A percentile compares a stretch with the other conserved stretches of the same genome.
These are phyloP conservation scores for Nakazawaea holstii DNA, from an alignment of 805 yeast genomes.

Conservation along the genomic window DNA sequence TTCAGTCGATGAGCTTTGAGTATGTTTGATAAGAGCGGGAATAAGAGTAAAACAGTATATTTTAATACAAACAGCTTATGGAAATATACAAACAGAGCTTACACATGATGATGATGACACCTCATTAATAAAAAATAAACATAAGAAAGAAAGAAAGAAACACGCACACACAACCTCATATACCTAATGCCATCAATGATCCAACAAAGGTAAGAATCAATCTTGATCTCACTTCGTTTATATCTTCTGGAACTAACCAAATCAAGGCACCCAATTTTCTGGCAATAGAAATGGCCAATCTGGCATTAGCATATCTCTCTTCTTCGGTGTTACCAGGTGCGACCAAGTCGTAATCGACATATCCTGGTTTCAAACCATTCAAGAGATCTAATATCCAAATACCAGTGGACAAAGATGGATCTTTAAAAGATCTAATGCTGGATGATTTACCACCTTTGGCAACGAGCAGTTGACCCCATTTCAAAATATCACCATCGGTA, in stretches of 20 bases:
- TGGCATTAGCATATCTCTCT: constrained; percentile 89
- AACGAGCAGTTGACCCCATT: constrained; percentile 90
- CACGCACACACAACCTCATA: constrained; percentile 3
- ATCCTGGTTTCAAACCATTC: constrained; percentile 94
- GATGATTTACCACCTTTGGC: constrained; percentile 76
- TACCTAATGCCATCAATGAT: constrained; percentile 73
- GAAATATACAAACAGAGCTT: constrained; percentile 3
- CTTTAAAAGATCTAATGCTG: constrained; percentile 79
- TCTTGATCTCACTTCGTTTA: constrained; percentile 91
- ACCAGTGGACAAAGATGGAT: constrained; percentile 68
- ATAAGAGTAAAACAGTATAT: too few species aligned
- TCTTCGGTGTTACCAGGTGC: constrained; percentile 74
- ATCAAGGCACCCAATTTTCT: constrained; percentile 96
- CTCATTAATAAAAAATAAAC: background rate
- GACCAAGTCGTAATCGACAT: constrained; percentile 93
- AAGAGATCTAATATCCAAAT: constrained; percentile 84
- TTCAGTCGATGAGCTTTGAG: background rate
- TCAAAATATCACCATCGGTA: constrained; percentile 79
- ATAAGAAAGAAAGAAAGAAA: background rate
- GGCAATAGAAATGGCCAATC: constrained; percentile 95
- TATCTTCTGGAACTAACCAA: constrained; percentile 99
- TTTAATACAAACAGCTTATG: background rate
- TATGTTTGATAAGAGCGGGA: too few species aligned
- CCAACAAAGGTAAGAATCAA: constrained; percentile 93
- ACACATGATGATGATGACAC: background rate